A percentile compares a stretch with the other conserved stretches of the same genome.
Evolutionary conservation across 257 asterid species (phyloP).

Genomic region (Linaria vulgaris): DNA sequence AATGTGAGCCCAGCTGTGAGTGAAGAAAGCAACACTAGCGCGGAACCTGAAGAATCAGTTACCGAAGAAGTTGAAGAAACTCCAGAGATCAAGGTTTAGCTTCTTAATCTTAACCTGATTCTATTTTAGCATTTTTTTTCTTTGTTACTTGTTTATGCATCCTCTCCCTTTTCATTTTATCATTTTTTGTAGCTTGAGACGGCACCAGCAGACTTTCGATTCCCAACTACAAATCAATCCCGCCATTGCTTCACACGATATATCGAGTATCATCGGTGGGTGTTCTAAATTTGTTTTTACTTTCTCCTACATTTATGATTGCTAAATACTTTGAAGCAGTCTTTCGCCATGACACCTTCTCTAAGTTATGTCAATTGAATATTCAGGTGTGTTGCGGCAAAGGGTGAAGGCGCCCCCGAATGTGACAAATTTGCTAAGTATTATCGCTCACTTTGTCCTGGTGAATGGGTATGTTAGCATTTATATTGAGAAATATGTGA

Average conservation of each 20-base stretch:
- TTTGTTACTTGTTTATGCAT: constrained; percentile 18
- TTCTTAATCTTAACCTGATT: neutral
- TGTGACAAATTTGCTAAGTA: constrained; percentile 94
- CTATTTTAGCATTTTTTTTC: constrained; percentile 2
- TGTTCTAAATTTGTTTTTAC: constrained; percentile 3
- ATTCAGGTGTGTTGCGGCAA: constrained; percentile 83
- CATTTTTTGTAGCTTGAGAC: constrained; percentile 71
- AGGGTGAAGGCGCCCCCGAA: constrained; percentile 88
- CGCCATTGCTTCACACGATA: constrained; percentile 97
- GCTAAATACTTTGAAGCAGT: constrained; percentile 1
- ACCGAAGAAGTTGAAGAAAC: constrained; percentile 64
- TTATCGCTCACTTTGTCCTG: constrained; percentile 92
- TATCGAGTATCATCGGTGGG: constrained; percentile 87
- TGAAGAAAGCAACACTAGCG: constrained; percentile 46
- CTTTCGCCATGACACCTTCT: constrained; percentile 11
- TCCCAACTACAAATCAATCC: constrained; percentile 94
- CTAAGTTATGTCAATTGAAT: constrained; percentile 10
- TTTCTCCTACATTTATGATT: constrained; percentile 12
- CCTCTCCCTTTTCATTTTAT: neutral
- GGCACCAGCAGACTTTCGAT: constrained; percentile 96
- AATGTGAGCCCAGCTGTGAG: constrained; percentile 25
- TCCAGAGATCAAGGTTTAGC: constrained; percentile 66
- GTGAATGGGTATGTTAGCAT: constrained; percentile 83
- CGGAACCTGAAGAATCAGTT: constrained; percentile 46
- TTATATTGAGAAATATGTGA: neutral